Percentiles rank a stretch among this genome's conserved stretches.
Conservation (phyloP, 2,329 filamentous ascomycete species). For the Ophiosphaerella narmari region DNA sequence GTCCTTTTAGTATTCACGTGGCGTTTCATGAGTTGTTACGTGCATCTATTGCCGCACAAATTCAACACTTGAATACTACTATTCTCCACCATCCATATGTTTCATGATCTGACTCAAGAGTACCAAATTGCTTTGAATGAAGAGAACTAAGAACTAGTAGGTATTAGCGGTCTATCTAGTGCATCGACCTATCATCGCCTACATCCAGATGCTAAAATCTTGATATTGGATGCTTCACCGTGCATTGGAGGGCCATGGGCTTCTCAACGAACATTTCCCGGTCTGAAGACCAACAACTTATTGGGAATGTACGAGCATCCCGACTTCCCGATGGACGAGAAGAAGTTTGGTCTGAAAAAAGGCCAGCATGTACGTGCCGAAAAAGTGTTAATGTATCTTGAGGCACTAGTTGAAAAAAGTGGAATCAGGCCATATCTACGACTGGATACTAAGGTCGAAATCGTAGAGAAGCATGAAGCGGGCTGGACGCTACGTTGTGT, state of each 20-base stretch:
- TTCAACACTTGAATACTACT: too few relatives aligned
- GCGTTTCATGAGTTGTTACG: too few relatives aligned
- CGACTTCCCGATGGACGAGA: constrained; percentile 43
- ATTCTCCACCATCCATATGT: neutral
- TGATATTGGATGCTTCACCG: constrained; percentile 49
- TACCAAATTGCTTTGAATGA: too few relatives aligned
- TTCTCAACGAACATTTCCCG: constrained; percentile 47
- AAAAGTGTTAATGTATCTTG: constrained; percentile 61
- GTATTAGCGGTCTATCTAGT: constrained; percentile 50
- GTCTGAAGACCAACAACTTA: constrained; percentile 52
- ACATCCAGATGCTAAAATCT: constrained; percentile 45
- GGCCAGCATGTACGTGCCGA: constrained; percentile 65
- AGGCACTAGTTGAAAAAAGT: constrained; percentile 45
- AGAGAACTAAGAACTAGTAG: constrained; percentile 3
- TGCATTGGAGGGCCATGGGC: constrained; percentile 51
- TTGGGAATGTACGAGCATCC: constrained; percentile 48
- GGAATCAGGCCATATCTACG: constrained; percentile 54
- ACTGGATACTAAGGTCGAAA: constrained; percentile 57
- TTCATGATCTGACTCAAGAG: neutral
- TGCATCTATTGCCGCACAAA: too few relatives aligned
- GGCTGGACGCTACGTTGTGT: constrained; percentile 27
- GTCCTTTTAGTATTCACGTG: neutral
- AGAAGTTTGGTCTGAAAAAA: constrained; percentile 45
- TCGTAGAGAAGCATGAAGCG: constrained; percentile 48
- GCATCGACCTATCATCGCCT: constrained; percentile 54